Evolutionary conservation across 768 basidiomycete genomes (phyloP).

Genomic region (Auricularia sp.): DNA sequence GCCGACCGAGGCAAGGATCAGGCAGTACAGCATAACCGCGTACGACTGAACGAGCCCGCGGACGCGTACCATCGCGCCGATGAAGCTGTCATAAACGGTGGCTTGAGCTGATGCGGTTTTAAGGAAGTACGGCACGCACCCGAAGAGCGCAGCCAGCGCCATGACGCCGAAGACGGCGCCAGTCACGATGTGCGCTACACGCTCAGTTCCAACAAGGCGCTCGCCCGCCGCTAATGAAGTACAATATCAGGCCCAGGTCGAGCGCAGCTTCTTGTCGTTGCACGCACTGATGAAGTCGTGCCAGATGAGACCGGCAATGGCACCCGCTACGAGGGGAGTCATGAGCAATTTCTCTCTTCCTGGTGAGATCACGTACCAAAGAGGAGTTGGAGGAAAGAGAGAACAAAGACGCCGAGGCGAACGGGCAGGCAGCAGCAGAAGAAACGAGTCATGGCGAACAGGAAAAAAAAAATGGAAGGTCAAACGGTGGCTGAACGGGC

Average conservation of each 20-base stretch:
- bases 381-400: constrained; percentile 43
- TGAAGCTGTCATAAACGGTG: constrained; percentile 32
- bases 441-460: neutral
- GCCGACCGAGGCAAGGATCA: constrained; percentile 45
- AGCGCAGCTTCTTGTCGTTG: neutral
- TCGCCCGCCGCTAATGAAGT: constrained; percentile 15
- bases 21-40: constrained; percentile 44
- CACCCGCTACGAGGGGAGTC: neutral
- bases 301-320: constrained; percentile 29
- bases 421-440: constrained; percentile 60
- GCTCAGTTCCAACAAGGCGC: constrained; percentile 22
- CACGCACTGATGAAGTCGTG: constrained; percentile 50
- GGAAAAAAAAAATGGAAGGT: neutral
- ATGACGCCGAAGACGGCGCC: constrained; percentile 46
- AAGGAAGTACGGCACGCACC: constrained; percentile 27
- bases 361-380: constrained; percentile 31
- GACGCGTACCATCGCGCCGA: constrained; percentile 52
- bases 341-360: neutral
- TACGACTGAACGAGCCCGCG: constrained; percentile 49
- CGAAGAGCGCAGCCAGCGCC: constrained; percentile 42
- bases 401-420: constrained; percentile 46
- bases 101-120: neutral
- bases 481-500: too few relatives aligned
- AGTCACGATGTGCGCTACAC: constrained; percentile 35
- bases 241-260: neutral